Evolutionary conservation across 129 eudicot genomes (phyloP).

Genomic region (Flaveria trinervia): DNA sequence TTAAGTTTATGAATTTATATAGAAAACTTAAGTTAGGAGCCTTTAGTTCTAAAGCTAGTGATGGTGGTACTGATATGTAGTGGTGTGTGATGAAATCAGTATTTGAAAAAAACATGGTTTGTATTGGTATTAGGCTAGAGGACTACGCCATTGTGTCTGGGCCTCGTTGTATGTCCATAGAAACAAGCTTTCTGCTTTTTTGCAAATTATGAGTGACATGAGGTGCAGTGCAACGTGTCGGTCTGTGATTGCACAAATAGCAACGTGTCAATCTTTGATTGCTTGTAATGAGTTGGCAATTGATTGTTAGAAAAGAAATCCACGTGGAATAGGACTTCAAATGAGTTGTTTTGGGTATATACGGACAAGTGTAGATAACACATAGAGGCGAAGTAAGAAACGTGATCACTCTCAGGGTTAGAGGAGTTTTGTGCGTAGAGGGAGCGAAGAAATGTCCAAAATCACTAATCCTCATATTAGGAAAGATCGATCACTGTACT

Average conservation of each 20-base stretch:
- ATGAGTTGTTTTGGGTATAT: constrained; percentile 8
- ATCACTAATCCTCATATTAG: not conserved
- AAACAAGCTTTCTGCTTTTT: not conserved
- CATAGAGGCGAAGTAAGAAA: not conserved
- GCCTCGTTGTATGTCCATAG: not conserved
- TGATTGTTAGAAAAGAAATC: not conserved
- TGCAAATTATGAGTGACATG: not conserved
- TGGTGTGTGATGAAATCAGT: not conserved
- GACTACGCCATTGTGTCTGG: not conserved
- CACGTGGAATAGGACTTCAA: not conserved
- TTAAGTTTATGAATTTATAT: too few species aligned
- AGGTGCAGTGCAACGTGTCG: not conserved
- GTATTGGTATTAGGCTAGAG: constrained; percentile 4
- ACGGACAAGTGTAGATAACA: not conserved
- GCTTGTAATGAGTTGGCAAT: constrained; percentile 17
- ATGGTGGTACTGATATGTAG: constrained; percentile 12
- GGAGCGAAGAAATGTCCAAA: not conserved
- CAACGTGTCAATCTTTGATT: constrained; percentile 22
- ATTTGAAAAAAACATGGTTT: constrained; percentile 5
- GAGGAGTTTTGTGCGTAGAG: not conserved
- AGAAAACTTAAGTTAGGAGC: too few species aligned
- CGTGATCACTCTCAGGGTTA: not conserved
- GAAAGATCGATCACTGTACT: not conserved
- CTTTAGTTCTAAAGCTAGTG: not conserved
- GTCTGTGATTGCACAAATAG: too few species aligned